Percentiles rank a stretch among this genome's conserved stretches.
Conservation (phyloP, 768 basidiomycete species). For the Boletus subcaerulescens region DNA sequence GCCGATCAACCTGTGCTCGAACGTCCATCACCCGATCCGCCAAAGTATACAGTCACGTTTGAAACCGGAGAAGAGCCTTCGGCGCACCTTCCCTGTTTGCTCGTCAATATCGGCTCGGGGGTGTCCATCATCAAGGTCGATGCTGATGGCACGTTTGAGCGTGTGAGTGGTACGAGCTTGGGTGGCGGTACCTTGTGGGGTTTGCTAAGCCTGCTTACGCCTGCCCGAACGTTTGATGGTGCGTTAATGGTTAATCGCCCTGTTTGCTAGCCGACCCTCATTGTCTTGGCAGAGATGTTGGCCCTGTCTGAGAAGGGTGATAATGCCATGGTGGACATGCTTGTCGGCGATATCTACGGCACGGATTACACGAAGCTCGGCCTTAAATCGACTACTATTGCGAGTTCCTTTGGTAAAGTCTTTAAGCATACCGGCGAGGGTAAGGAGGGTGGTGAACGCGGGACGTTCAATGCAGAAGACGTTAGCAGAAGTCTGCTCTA, state of each 20-base stretch:
- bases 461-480: constrained; percentile 83
- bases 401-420: constrained; percentile 97
- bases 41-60: constrained; percentile 85
- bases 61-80: constrained; percentile 64
- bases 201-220: constrained; percentile 88
- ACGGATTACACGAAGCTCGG: constrained; percentile 94
- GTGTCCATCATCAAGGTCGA: constrained; percentile 98
- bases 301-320: constrained; percentile 90
- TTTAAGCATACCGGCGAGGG: constrained; percentile 76
- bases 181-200: constrained; percentile 99
- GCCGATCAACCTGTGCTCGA: constrained; percentile 44
- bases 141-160: constrained; percentile 91
- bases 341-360: constrained; percentile 99
- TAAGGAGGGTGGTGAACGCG: constrained; percentile 46
- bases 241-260: constrained; percentile 32
- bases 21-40: constrained; percentile 88
- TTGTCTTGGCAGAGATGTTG: constrained; percentile 77
- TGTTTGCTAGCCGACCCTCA: not conserved
- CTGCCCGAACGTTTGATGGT: constrained; percentile 95
- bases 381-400: constrained; percentile 96
- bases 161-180: constrained; percentile 94
- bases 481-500: constrained; percentile 93
- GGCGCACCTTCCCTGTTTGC: constrained; percentile 89
- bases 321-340: constrained; percentile 94
- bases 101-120: constrained; percentile 98